Evolutionary conservation across 2,329 filamentous ascomycete genomes (phyloP), one percentile per base, ranked within the genome.

Genomic region (Xylariaceae sp.): DNA sequence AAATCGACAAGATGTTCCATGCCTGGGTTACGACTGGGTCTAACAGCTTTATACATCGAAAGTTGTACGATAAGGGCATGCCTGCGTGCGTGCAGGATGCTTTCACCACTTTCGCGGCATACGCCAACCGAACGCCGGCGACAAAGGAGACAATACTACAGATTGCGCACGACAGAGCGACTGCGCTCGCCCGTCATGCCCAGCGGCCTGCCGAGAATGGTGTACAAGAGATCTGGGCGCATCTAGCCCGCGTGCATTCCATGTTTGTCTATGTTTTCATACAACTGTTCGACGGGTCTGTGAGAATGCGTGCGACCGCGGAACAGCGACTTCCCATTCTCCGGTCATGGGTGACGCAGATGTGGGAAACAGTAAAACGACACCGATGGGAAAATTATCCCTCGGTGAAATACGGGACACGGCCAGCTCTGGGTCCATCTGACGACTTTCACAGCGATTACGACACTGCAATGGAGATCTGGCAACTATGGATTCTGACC

Each of bases 61-160:
- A 48, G 4, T 31, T 54, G 19, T 54, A 54, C 28, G 43, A 51
- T 12, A 51, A 48, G 33, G 45, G 45, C 11, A 54, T 54, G 52
- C 52, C 52, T n/a, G 48, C 48, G 22, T 54, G 48, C 16, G 39
- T 54, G 14, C 52, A 54, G 31, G 52, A 54, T 16, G 52, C 52
- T 34, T 54, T 54, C 52, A 51, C 52, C 9, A 54, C 52, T 9
- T 45, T 48, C 45, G 48, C 48, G 7, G 31, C 52, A 7, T 51
- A 54, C 22, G 6, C 41, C 18, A 41, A 41, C n/a, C 52, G 52
- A 31, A 51, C 52, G 17, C 52, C 52, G 12, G 52, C 52, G 6
- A 48, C 44, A 10, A 51, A 48, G 34, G 52, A 54, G 40, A 51
- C 36, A 22, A 45, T 54, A 28, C 41, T 54, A 17, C 47, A 54